Percentiles rank a stretch among this genome's conserved stretches.
phyloP scores from a whole-genome alignment of 2,329 filamentous ascomycete genomes.

The Thielaviopsis euricoi region DNA sequence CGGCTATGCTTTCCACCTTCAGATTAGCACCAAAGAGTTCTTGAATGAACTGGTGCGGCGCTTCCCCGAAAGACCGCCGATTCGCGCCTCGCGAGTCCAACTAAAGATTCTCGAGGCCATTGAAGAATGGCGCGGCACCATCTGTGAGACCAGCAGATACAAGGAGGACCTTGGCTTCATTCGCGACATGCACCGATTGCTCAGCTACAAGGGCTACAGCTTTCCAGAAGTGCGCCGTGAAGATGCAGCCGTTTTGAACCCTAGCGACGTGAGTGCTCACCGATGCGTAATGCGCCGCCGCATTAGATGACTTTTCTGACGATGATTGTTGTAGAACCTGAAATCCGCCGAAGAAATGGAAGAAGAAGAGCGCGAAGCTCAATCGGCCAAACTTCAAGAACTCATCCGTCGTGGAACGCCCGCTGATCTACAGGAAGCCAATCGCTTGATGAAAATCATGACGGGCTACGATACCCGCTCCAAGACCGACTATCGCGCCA shows the following conservation, averaged over 20 bases:
- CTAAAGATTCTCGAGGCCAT: slow-evolving; percentile 86
- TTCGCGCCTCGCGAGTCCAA: slow-evolving; percentile 75
- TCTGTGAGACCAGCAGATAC: slow-evolving; percentile 95
- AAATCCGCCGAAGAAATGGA: slow-evolving; percentile 98
- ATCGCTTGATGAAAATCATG: slow-evolving; percentile 98
- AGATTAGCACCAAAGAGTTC: slow-evolving; percentile 97
- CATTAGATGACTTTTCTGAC: not conserved
- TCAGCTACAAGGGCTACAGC: slow-evolving; percentile 93
- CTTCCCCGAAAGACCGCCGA: slow-evolving; percentile 83
- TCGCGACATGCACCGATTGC: slow-evolving; percentile 86
- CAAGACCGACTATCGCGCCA: slow-evolving; percentile 95
- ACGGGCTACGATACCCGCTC: slow-evolving; percentile 88
- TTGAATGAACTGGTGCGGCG: slow-evolving; percentile 93
- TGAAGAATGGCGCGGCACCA: slow-evolving; percentile 95
- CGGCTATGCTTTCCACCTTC: slow-evolving; percentile 95
- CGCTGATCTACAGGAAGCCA: slow-evolving; percentile 89
- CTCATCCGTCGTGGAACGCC: slow-evolving; percentile 83
- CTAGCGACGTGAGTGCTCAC: slow-evolving; percentile 65
- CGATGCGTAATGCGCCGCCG: not conserved
- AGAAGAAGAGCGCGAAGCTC: slow-evolving; percentile 82
- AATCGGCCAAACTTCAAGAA: slow-evolving; percentile 96
- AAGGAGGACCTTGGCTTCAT: slow-evolving; percentile 95
- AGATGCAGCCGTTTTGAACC: slow-evolving; percentile 91
- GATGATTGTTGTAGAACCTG: slow-evolving; percentile 46
- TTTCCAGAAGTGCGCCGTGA: slow-evolving; percentile 87